Percentiles rank a stretch among this genome's conserved stretches.
These are phyloP conservation scores for Coniferiporia weirii DNA, from an alignment of 1,284 basidiomycete genomes.

Conservation along the genomic window DNA sequence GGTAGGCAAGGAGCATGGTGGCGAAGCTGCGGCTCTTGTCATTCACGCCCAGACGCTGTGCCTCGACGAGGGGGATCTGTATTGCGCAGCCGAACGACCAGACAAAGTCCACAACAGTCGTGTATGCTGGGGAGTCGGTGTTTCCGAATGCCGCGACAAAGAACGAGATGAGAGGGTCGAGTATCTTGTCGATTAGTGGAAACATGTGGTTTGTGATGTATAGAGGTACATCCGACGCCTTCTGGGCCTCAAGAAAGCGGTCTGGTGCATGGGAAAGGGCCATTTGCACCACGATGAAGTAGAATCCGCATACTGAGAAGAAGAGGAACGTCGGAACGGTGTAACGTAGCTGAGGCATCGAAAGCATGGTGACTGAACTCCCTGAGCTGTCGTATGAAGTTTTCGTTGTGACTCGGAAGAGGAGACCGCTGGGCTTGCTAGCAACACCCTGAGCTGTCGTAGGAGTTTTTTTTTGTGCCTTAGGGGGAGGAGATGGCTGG, in stretches of 20 bases:
- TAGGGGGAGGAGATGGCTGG: too few relatives aligned
- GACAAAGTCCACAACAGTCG: conserved; percentile 16
- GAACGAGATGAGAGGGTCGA: conserved; percentile 18
- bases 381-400: too few relatives aligned
- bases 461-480: too few relatives aligned
- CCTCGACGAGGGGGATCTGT: conserved; percentile 14
- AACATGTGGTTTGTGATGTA: conserved; percentile 6
- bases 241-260: conserved; percentile 18
- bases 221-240: conserved; percentile 16
- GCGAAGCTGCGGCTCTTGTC: neutral
- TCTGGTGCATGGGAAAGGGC: conserved; percentile 13
- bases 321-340: conserved; percentile 11
- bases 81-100: conserved; percentile 19
- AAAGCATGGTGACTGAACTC: neutral
- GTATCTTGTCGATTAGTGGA: conserved; percentile 13
- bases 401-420: too few relatives aligned
- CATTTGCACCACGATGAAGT: conserved; percentile 19
- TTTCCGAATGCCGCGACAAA: conserved; percentile 18
- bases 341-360: conserved; percentile 3
- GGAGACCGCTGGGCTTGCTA: too few relatives aligned
- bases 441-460: too few relatives aligned
- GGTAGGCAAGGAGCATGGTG: conserved; percentile 1
- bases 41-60: conserved; percentile 9
- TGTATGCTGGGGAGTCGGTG: conserved; percentile 14
- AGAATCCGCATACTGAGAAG: conserved; percentile 16